These are phyloP conservation scores for Zasmidium angulare DNA, from an alignment of 2,329 filamentous ascomycete species.

Conservation along the genomic window DNA sequence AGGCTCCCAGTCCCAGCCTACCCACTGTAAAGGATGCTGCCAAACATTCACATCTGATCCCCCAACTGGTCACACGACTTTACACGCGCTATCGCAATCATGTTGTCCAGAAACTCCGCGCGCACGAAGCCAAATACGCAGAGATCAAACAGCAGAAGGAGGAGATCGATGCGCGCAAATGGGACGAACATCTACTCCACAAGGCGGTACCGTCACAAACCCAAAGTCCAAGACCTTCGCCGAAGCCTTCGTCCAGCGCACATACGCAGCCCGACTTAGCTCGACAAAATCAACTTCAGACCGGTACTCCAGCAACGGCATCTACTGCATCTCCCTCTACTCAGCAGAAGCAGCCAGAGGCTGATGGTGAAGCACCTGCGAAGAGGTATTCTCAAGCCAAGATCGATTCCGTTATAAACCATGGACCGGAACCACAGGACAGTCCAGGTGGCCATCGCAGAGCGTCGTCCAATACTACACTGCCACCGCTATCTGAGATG, in stretches of 20 bases:
- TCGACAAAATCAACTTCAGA: slow-evolving; percentile 12
- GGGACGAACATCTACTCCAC: slow-evolving; percentile 45
- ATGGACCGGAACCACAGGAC: slow-evolving; percentile 36
- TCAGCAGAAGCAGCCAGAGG: slow-evolving; percentile 10
- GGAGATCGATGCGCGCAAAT: slow-evolving; percentile 63
- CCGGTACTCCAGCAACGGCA: slow-evolving; percentile 15
- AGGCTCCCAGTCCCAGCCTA: slow-evolving; percentile 64
- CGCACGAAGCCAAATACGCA: slow-evolving; percentile 65
- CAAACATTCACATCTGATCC: slow-evolving; percentile 67
- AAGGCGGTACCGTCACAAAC: slow-evolving; percentile 14
- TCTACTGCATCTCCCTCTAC: slow-evolving; percentile 20
- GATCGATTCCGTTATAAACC: slow-evolving; percentile 39
- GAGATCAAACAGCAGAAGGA: slow-evolving; percentile 65
- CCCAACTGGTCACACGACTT: slow-evolving; percentile 68
- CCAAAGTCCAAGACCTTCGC: slow-evolving; percentile 25
- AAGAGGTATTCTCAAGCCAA: slow-evolving; percentile 33
- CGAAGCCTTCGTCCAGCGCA: slow-evolving; percentile 26
- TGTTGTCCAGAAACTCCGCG: slow-evolving; percentile 67
- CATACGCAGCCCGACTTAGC: slow-evolving; percentile 19
- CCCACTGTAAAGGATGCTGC: slow-evolving; percentile 66
- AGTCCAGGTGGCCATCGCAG: slow-evolving; percentile 19
- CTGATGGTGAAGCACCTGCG: slow-evolving; percentile 12
- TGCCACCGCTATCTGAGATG: slow-evolving; percentile 38
- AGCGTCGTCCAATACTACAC: slow-evolving; percentile 31
- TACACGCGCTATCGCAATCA: slow-evolving; percentile 73